Evolutionary conservation across 2,329 filamentous ascomycete species (phyloP), one percentile per base, ranked within the genome.

Genomic region (Lasiodiplodia sp.): DNA sequence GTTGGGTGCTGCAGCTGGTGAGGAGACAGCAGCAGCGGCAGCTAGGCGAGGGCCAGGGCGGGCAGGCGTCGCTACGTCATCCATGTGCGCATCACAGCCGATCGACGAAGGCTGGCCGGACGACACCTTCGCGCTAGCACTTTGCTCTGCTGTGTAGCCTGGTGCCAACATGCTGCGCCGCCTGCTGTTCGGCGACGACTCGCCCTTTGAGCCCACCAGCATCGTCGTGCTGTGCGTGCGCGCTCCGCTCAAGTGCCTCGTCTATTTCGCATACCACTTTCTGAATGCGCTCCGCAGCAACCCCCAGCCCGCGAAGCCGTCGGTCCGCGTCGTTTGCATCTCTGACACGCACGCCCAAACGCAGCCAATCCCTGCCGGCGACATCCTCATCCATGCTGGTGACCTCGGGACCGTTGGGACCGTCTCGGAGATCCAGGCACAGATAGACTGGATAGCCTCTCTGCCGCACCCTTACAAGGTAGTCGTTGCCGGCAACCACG

Each of bases 341-440:
- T 95, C 93, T 11, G 95, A 97, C 81, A 97, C 95, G 0, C 95
- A 97, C 81, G 88, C 88, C 69, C 84, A 86, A 52, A 82, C 88
- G 8, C 73, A 79, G 21, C 73, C 84, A n/a, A 84, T 96, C 0
- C 93, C 94, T 0, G 80, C 86, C 11, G 94, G 94, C 68, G 94
- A 97, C 78, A 84, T 97, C 25, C 87, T 98, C 60, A 91, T 98
- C 73, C 95, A 97, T 77, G 92, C 93, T 2, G 95, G 95, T 47
- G 95, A 98, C 80, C 84, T 97, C 74, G 91, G 90, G 66, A 90
- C 93, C 73, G 83, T 84, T 25, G 95, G 95, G 49, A 91, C 88
- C 10, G 86, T 88, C 0, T 83, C 83, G 14, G 91, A 93, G 70
- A 90, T 98, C 68, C 93, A 97, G 81, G 83, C 82, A n/a, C 91